Conservation (phyloP, 331 rosid genomes). For the Rosa hybrid region DNA sequence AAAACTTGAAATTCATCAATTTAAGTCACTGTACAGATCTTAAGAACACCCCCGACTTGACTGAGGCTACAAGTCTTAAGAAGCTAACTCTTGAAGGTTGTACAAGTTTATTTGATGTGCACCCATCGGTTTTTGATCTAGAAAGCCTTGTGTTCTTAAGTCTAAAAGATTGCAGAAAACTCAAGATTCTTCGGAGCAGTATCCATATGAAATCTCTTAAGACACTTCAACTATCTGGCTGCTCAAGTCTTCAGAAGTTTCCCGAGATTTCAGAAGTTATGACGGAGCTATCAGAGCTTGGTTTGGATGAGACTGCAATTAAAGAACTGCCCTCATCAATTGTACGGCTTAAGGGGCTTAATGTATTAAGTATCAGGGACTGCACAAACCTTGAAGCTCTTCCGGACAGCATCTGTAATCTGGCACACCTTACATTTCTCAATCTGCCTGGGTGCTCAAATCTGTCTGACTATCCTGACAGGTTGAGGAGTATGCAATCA, state of each 20-base stretch:
- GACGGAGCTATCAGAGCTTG: not conserved
- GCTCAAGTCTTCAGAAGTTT: not conserved
- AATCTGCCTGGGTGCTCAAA: conserved; percentile 1
- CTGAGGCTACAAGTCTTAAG: not conserved
- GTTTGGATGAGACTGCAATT: not conserved
- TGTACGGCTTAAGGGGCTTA: not conserved
- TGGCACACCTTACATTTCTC: not conserved
- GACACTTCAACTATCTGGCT: not conserved
- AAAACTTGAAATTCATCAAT: not conserved
- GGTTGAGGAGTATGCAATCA: too few species aligned
- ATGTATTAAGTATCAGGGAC: not conserved
- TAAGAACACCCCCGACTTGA: not conserved
- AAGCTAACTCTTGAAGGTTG: not conserved
- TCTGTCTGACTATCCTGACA: not conserved
- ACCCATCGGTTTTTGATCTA: not conserved
- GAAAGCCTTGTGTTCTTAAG: not conserved
- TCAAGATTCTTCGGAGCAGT: not conserved
- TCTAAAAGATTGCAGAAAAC: not conserved
- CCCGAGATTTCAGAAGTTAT: not conserved
- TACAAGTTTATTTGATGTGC: not conserved
- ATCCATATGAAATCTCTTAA: not conserved
- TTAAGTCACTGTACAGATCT: not conserved
- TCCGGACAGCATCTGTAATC: not conserved
- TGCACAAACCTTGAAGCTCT: not conserved
- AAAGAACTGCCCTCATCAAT: not conserved